Evolutionary conservation across 1,139 yeast genomes (phyloP).

Genomic region (Lodderomyces parapsilosis): DNA sequence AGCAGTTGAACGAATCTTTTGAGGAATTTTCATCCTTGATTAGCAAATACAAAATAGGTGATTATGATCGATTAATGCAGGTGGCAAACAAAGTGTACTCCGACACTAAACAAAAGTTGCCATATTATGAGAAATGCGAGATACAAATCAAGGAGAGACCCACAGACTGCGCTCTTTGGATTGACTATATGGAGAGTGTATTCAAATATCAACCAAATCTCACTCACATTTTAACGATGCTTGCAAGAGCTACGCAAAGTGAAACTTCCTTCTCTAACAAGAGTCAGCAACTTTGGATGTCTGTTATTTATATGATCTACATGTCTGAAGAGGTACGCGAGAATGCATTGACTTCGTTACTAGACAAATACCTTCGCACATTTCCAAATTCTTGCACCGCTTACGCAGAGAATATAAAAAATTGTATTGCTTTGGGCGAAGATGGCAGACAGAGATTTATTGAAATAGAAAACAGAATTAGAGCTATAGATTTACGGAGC

Average conservation of each 20-base stretch:
- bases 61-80: constrained; percentile 41
- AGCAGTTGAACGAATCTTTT: constrained; percentile 40
- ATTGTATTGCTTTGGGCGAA: constrained; percentile 11
- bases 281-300: constrained; percentile 31
- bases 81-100: constrained; percentile 36
- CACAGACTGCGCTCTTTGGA: constrained; percentile 25
- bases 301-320: constrained; percentile 15
- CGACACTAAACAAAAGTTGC: constrained; percentile 25
- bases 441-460: neutral
- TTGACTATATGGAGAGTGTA: constrained; percentile 29
- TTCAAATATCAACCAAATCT: constrained; percentile 18
- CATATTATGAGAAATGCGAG: constrained; percentile 30
- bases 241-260: constrained; percentile 21
- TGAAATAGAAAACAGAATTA: constrained; percentile 13
- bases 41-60: constrained; percentile 22
- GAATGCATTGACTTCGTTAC: constrained; percentile 14
- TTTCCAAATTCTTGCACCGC: constrained; percentile 25
- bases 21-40: constrained; percentile 44
- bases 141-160: constrained; percentile 19
- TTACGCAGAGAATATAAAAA: constrained; percentile 31
- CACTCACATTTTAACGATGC: constrained; percentile 18
- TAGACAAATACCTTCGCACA: constrained; percentile 21
- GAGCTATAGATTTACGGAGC: constrained; percentile 18
- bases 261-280: constrained; percentile 11
- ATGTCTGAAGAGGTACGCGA: constrained; percentile 6